phyloP scores from a whole-genome alignment of 345 rosid genomes.

The Populus simonii region DNA sequence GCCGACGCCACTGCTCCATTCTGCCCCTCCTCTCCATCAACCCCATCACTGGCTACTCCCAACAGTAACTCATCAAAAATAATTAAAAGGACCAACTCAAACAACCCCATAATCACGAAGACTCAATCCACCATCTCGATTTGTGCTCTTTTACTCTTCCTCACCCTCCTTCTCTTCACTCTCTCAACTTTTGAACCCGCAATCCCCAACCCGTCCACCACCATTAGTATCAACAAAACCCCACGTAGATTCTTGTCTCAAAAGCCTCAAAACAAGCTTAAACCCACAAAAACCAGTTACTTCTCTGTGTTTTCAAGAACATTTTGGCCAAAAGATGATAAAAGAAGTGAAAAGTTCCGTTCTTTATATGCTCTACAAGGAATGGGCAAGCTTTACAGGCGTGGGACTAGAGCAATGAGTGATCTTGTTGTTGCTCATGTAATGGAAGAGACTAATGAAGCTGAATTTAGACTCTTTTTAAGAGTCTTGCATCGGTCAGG shows the following conservation, averaged over 20 bases:
- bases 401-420: conserved; percentile 55
- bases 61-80: background rate
- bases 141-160: conserved; percentile 60
- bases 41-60: background rate
- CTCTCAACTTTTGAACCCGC: conserved; percentile 86
- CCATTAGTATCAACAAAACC: background rate
- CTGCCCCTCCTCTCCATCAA: conserved; percentile 14
- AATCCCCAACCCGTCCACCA: conserved; percentile 12
- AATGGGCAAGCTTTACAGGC: conserved; percentile 56
- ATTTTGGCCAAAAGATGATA: background rate
- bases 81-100: conserved; percentile 43
- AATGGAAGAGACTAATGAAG: conserved; percentile 45
- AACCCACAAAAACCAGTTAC: background rate
- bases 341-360: background rate
- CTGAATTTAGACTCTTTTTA: conserved; percentile 59
- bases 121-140: conserved; percentile 84
- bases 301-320: conserved; percentile 5
- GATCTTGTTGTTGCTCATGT: conserved; percentile 66
- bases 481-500: conserved; percentile 64
- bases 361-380: conserved; percentile 51
- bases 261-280: background rate
- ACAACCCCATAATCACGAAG: conserved; percentile 45
- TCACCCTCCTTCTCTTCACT: conserved; percentile 76
- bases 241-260: conserved; percentile 24
- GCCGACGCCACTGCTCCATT: background rate